Evolutionary conservation across 495 filamentous ascomycete species (phyloP).

Genomic region (Stereocaulon alpinum): DNA sequence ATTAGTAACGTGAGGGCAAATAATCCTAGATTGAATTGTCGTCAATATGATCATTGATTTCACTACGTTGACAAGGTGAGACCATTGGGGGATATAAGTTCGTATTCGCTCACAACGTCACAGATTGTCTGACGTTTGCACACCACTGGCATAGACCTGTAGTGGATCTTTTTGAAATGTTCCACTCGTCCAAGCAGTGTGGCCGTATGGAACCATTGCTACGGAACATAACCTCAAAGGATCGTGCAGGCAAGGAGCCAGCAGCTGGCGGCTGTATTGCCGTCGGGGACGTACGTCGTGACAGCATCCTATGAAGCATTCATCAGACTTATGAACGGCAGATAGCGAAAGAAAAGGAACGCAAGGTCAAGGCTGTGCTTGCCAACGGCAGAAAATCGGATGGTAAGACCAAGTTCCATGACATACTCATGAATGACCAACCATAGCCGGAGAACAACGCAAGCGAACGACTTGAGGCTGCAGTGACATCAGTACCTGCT

Average conservation of each 20-base stretch:
- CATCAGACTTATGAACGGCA: neutral
- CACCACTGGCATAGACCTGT: slow-evolving; percentile 14
- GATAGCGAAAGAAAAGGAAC: neutral
- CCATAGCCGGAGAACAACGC: slow-evolving; percentile 14
- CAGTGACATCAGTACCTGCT: slow-evolving; percentile 34
- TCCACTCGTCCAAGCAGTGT: slow-evolving; percentile 24
- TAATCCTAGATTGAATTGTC: slow-evolving; percentile 8
- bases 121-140: slow-evolving; percentile 13
- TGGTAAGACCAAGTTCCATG: slow-evolving; percentile 18
- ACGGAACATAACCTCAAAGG: slow-evolving; percentile 12
- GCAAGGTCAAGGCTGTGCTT: slow-evolving; percentile 9
- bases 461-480: slow-evolving; percentile 29
- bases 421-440: slow-evolving; percentile 15
- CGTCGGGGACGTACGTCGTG: too few species aligned
- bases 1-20: slow-evolving; percentile 8
- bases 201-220: slow-evolving; percentile 17
- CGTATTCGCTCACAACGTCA: slow-evolving; percentile 10
- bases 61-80: slow-evolving; percentile 30
- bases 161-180: slow-evolving; percentile 28
- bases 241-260: slow-evolving; percentile 16
- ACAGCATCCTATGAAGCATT: slow-evolving; percentile 3
- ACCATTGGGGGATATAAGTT: slow-evolving; percentile 22
- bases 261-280: slow-evolving; percentile 4
- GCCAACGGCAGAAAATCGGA: slow-evolving; percentile 5
- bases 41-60: slow-evolving; percentile 34